Percentiles rank a stretch among this genome's conserved stretches.
phyloP scores from a whole-genome alignment of 352 stramenopile species.

The Peronospora farinosa region DNA sequence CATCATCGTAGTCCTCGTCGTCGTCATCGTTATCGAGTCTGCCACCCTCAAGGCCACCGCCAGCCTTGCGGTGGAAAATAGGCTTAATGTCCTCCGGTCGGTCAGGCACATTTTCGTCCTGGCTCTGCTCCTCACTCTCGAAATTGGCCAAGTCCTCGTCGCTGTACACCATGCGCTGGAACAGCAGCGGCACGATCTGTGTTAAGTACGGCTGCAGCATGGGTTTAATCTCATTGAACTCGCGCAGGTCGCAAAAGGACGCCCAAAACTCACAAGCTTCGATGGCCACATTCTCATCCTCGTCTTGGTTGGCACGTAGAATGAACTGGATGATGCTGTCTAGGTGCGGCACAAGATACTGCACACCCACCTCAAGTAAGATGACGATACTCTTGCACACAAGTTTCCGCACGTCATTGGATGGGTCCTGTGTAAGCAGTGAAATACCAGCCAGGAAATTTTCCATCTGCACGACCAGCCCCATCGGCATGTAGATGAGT shows the following conservation, averaged over 20 bases:
- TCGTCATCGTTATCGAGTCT: constrained; percentile 66
- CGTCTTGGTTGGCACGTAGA: constrained; percentile 79
- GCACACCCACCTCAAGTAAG: constrained; percentile 81
- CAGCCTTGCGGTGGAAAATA: constrained; percentile 67
- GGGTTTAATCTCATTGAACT: constrained; percentile 90
- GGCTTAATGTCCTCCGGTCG: constrained; percentile 89
- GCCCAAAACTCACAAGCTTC: constrained; percentile 90
- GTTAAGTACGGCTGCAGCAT: constrained; percentile 78
- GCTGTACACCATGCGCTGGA: constrained; percentile 94
- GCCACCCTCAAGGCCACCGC: constrained; percentile 20
- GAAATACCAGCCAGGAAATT: constrained; percentile 86
- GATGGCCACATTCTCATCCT: constrained; percentile 79
- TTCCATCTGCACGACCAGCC: constrained; percentile 87
- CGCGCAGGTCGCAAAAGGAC: constrained; percentile 83
- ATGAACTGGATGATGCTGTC: constrained; percentile 91
- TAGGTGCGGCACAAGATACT: constrained; percentile 86
- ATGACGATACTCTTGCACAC: constrained; percentile 90
- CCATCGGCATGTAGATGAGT: constrained; percentile 84
- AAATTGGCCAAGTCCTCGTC: constrained; percentile 88
- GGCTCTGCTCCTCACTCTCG: constrained; percentile 84
- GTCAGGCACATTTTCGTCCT: constrained; percentile 85
- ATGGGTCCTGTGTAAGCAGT: constrained; percentile 77
- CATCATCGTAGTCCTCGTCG: constrained; percentile 86
- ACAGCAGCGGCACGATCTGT: constrained; percentile 89
- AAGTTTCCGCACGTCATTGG: constrained; percentile 72